Conservation (phyloP, 1,284 basidiomycete genomes). For the Leccinum solheimii region DNA sequence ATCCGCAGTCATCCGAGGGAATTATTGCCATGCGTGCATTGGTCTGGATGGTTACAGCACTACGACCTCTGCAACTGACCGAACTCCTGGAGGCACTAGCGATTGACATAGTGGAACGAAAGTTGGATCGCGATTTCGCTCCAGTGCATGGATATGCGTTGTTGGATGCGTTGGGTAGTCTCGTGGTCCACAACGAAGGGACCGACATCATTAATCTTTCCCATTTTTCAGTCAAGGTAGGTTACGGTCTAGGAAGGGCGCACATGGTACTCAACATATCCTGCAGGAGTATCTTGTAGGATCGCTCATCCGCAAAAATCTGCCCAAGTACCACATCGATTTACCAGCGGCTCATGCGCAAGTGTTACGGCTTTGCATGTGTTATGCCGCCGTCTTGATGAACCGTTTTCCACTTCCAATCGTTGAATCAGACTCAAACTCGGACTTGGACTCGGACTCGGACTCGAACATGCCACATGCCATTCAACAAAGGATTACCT, state of each 20-base stretch:
- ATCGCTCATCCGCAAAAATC: not conserved
- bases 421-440: not conserved
- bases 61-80: not conserved
- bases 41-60: conserved; percentile 5
- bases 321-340: conserved; percentile 1
- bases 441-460: too few species aligned
- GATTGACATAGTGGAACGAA: conserved; percentile 2
- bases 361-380: conserved; percentile 4
- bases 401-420: not conserved
- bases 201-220: conserved; percentile 14
- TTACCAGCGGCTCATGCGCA: conserved; percentile 3
- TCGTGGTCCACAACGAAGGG: conserved; percentile 13
- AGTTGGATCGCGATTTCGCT: not conserved
- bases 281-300: not conserved
- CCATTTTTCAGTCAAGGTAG: conserved; percentile 21
- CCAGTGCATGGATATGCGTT: conserved; percentile 3
- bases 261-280: not conserved
- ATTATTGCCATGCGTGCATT: conserved; percentile 3
- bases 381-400: not conserved
- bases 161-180: conserved; percentile 15
- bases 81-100: conserved; percentile 14
- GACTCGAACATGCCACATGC: too few species aligned
- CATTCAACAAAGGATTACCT: too few species aligned
- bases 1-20: not conserved
- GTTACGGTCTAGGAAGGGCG: not conserved